phyloP scores from a whole-genome alignment of 192 early-diverging fungal species.

The Phycomyces blakesleeanus region DNA sequence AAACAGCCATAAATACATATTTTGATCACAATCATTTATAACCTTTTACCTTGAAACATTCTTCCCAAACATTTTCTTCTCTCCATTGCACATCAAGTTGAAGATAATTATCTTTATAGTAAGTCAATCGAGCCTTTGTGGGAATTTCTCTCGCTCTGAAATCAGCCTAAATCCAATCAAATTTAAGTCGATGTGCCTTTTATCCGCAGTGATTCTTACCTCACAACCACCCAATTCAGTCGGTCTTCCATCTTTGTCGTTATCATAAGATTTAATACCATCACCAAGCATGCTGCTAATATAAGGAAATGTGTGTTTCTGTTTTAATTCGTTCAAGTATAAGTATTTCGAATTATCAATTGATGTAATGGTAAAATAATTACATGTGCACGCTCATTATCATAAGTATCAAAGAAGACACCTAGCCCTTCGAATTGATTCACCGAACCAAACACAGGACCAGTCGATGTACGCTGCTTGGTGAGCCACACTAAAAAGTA shows the following conservation, averaged over 20 bases:
- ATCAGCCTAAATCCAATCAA: constrained; percentile 44
- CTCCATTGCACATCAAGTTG: constrained; percentile 44
- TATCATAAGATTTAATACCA: constrained; percentile 83
- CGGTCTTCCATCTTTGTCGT: constrained; percentile 74
- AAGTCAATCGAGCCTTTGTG: constrained; percentile 68
- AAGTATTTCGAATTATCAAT: too few species aligned
- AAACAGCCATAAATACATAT: not conserved
- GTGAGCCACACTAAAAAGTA: constrained; percentile 74
- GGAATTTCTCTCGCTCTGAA: constrained; percentile 65
- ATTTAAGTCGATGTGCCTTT: not conserved
- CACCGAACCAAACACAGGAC: constrained; percentile 86
- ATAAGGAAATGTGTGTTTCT: constrained; percentile 74
- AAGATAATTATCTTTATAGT: constrained; percentile 61
- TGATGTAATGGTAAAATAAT: constrained; percentile 13
- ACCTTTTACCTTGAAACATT: constrained; percentile 71
- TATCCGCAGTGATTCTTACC: constrained; percentile 2
- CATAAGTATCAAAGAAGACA: constrained; percentile 96
- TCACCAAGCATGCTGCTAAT: constrained; percentile 94
- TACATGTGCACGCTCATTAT: constrained; percentile 65
- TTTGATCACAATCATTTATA: not conserved
- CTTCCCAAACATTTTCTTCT: constrained; percentile 63
- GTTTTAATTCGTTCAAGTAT: constrained; percentile 11
- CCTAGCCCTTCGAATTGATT: constrained; percentile 91
- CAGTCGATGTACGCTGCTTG: constrained; percentile 59
- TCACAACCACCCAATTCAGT: constrained; percentile 67